phyloP scores from a whole-genome alignment of 257 asterid species.

The Solanum clarkiae region DNA sequence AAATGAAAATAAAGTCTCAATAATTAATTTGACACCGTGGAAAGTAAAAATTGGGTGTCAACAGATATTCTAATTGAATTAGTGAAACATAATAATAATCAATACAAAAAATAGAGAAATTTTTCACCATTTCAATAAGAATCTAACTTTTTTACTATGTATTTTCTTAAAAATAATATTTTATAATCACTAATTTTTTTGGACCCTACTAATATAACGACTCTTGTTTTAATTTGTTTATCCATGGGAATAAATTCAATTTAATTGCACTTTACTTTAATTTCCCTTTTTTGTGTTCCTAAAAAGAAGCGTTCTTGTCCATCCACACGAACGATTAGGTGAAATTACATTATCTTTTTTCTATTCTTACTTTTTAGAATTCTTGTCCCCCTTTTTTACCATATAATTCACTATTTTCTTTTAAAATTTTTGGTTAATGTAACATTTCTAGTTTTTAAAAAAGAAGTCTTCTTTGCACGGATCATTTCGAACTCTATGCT shows the following conservation, averaged over 20 bases:
- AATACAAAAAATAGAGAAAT: too few relatives aligned
- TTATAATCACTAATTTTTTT: too few relatives aligned
- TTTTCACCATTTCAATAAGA: neutral
- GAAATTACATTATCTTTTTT: neutral
- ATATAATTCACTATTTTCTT: neutral
- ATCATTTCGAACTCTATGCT: neutral
- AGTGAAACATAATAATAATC: neutral
- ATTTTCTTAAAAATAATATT: too few relatives aligned
- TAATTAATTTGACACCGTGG: too few relatives aligned
- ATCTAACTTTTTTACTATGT: too few relatives aligned
- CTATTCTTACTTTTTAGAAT: neutral
- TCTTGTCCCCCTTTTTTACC: slow-evolving; percentile 1
- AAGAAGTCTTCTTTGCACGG: neutral
- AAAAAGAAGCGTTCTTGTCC: slow-evolving; percentile 15
- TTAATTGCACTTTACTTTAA: neutral
- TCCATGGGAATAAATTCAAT: neutral
- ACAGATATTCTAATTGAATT: too few relatives aligned
- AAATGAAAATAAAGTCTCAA: too few relatives aligned
- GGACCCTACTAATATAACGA: too few relatives aligned
- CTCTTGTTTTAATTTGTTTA: too few relatives aligned
- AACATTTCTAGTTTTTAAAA: neutral
- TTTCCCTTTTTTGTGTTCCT: slow-evolving; percentile 3
- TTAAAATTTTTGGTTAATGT: neutral
- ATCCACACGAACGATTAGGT: neutral
- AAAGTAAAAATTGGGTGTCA: too few relatives aligned